Percentiles rank a stretch among this genome's conserved stretches.
These are phyloP conservation scores for Cladosporium sp. DNA, from an alignment of 2,329 filamentous ascomycete genomes.

Conservation along the genomic window DNA sequence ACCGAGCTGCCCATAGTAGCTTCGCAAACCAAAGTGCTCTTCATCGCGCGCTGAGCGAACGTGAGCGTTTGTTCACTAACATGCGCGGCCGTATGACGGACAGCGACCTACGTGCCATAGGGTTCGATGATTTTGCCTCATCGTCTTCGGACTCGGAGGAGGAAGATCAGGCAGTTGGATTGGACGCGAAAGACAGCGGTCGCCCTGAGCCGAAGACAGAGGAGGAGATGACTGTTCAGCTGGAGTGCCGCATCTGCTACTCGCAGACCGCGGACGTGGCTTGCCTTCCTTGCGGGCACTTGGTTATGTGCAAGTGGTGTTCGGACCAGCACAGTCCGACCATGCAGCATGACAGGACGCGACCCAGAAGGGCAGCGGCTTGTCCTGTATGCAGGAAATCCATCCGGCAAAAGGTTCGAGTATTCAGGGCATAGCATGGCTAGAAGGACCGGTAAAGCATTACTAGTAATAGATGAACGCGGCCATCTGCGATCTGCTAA, in stretches of 20 bases:
- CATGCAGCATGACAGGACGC: constrained; percentile 34
- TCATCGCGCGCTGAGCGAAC: neutral
- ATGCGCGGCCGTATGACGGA: neutral
- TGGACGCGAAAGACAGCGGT: constrained; percentile 41
- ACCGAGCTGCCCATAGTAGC: neutral
- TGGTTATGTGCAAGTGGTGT: constrained; percentile 51
- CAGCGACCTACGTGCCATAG: neutral
- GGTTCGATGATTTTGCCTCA: neutral
- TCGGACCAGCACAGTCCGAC: constrained; percentile 45
- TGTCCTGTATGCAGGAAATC: constrained; percentile 44
- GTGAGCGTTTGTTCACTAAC: neutral
- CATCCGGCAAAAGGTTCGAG: constrained; percentile 39
- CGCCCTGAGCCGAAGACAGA: constrained; percentile 44
- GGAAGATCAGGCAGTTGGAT: constrained; percentile 27
- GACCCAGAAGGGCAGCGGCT: constrained; percentile 32
- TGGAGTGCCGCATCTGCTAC: constrained; percentile 50
- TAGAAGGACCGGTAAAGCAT: neutral
- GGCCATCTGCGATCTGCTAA: no score
- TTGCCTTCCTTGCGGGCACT: constrained; percentile 49
- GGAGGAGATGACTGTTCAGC: constrained; percentile 43
- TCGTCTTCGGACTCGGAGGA: constrained; percentile 19
- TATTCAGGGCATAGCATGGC: constrained; percentile 21
- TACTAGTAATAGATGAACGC: neutral
- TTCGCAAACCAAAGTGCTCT: neutral
- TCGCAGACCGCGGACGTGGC: constrained; percentile 47